Percentiles rank a stretch among this genome's conserved stretches.
phyloP scores from a whole-genome alignment of 768 basidiomycete species.

The Tulasnella sp. region DNA sequence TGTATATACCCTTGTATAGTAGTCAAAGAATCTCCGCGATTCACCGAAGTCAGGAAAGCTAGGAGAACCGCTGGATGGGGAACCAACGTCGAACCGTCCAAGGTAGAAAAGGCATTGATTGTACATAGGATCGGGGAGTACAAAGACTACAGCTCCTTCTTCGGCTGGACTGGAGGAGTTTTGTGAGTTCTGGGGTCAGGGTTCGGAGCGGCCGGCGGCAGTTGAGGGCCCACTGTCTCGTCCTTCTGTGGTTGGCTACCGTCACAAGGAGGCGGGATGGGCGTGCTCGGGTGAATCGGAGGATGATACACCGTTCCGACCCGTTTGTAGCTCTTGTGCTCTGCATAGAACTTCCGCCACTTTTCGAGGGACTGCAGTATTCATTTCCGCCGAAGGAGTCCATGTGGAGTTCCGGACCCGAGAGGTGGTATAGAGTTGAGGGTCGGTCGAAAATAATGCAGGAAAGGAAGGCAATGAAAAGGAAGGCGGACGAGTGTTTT shows the following conservation, averaged over 20 bases:
- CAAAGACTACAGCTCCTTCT: background rate
- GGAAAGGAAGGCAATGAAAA: no score
- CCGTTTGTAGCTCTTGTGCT: constrained; percentile 68
- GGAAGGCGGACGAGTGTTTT: no score
- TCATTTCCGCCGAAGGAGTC: background rate
- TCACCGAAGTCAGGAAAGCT: background rate
- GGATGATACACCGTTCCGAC: constrained; percentile 51
- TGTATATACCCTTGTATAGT: background rate
- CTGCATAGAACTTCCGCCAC: constrained; percentile 84
- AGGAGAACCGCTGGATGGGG: no score
- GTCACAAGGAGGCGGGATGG: constrained; percentile 13
- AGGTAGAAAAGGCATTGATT: no score
- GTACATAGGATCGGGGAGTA: background rate
- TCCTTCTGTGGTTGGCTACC: no score
- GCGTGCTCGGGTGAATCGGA: constrained; percentile 19
- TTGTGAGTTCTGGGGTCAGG: no score
- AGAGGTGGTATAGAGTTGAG: no score
- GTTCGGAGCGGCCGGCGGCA: background rate
- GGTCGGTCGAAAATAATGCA: no score
- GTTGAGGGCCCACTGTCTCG: background rate
- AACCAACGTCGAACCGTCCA: no score
- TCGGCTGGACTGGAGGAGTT: no score
- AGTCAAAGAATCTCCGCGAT: background rate
- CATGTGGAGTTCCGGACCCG: no score
- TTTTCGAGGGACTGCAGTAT: constrained; percentile 35